phyloP scores from a whole-genome alignment of 768 basidiomycete species.

The Tulasnella calospora region DNA sequence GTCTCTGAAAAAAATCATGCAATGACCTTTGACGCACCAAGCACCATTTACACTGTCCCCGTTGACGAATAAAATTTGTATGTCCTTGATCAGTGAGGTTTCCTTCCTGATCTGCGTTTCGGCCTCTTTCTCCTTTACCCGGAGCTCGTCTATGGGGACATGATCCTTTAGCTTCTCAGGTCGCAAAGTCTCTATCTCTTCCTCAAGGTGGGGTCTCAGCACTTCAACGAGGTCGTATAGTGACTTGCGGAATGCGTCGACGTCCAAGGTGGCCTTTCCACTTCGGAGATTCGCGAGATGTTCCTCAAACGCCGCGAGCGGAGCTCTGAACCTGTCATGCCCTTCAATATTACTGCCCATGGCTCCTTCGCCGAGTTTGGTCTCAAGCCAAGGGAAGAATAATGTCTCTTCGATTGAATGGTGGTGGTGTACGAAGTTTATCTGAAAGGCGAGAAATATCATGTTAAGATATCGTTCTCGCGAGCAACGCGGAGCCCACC shows the following conservation, averaged over 20 bases:
- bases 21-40: neutral
- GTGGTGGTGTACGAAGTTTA: neutral
- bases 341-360: slow-evolving; percentile 16
- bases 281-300: slow-evolving; percentile 1
- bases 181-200: slow-evolving; percentile 18
- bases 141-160: neutral
- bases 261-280: neutral
- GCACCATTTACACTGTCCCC: slow-evolving; percentile 9
- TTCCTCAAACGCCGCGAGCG: neutral
- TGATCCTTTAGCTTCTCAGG: neutral
- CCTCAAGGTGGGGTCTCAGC: slow-evolving; percentile 14
- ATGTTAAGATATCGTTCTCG: neutral
- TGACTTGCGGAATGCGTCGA: neutral
- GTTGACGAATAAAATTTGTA: slow-evolving; percentile 2
- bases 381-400: slow-evolving; percentile 13
- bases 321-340: neutral
- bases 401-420: slow-evolving; percentile 6
- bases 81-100: neutral
- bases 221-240: neutral
- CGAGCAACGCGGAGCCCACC: neutral
- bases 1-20: neutral
- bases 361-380: slow-evolving; percentile 11
- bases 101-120: neutral
- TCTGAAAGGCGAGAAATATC: neutral
- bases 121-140: neutral